A percentile compares a stretch with the other conserved stretches of the same genome.
phyloP scores from a whole-genome alignment of 2,329 filamentous ascomycete genomes.

The Colletotrichum tamarilloi region DNA sequence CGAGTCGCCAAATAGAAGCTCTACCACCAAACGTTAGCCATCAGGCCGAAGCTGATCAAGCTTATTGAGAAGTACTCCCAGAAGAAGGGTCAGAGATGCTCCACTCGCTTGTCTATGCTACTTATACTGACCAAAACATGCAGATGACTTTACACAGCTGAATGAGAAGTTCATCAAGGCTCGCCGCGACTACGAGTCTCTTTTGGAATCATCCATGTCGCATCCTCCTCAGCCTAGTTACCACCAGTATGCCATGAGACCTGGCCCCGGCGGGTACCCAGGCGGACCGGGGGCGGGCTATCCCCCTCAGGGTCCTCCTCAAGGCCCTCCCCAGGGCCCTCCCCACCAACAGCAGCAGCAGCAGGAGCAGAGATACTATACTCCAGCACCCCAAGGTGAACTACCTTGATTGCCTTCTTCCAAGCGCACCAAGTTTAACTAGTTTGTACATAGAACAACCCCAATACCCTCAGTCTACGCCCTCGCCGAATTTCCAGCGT shows the following conservation, averaged over 20 bases:
- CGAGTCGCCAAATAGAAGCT: slow-evolving; percentile 61
- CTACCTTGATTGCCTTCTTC: slow-evolving; percentile 35
- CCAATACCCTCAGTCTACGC: slow-evolving; percentile 59
- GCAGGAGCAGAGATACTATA: slow-evolving; percentile 70
- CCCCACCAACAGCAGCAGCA: slow-evolving; percentile 22
- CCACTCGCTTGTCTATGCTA: background rate
- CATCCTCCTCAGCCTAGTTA: slow-evolving; percentile 87
- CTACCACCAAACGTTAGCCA: slow-evolving; percentile 94
- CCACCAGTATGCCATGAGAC: slow-evolving; percentile 72
- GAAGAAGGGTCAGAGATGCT: slow-evolving; percentile 80
- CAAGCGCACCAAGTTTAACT: slow-evolving; percentile 39
- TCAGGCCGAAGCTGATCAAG: slow-evolving; percentile 96
- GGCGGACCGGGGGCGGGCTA: slow-evolving; percentile 47
- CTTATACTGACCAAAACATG: background rate
- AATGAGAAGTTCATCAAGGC: slow-evolving; percentile 99
- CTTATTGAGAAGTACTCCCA: slow-evolving; percentile 99
- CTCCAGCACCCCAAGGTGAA: slow-evolving; percentile 66
- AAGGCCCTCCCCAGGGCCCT: slow-evolving; percentile 38
- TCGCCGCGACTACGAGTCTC: slow-evolving; percentile 91
- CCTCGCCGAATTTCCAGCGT: slow-evolving; percentile 66
- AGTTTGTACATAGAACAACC: slow-evolving; percentile 52
- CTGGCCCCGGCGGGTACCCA: slow-evolving; percentile 58
- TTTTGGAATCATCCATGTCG: slow-evolving; percentile 97
- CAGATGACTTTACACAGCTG: slow-evolving; percentile 97
- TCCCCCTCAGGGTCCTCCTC: slow-evolving; percentile 54